Evolutionary conservation across 768 basidiomycete genomes (phyloP).

Genomic region (Termitomyces sp.): DNA sequence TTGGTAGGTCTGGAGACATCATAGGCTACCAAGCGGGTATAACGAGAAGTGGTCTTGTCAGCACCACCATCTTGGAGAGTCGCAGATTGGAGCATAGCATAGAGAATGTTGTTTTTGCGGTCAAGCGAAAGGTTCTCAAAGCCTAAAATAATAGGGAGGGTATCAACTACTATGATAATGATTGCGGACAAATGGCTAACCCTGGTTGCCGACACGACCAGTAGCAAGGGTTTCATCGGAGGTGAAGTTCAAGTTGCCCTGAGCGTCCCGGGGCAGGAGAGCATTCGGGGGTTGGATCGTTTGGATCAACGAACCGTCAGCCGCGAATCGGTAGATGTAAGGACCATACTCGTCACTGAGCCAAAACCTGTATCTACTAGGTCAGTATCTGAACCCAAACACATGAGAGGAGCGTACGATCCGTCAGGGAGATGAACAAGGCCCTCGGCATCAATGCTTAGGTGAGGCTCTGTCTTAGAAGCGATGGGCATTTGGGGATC

Average conservation of each 20-base stretch:
- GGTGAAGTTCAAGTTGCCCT: constrained; percentile 54
- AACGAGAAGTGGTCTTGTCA: constrained; percentile 41
- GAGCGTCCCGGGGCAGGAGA: constrained; percentile 41
- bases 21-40: constrained; percentile 56
- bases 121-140: constrained; percentile 59
- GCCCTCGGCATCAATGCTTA: constrained; percentile 58
- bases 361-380: constrained; percentile 42
- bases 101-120: constrained; percentile 43
- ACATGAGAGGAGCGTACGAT: constrained; percentile 32
- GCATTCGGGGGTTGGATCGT: constrained; percentile 58
- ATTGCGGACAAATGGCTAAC: constrained; percentile 18
- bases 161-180: not conserved
- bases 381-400: not conserved
- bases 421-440: constrained; percentile 56
- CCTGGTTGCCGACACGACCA: constrained; percentile 55
- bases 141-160: constrained; percentile 35
- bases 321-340: constrained; percentile 54
- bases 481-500: constrained; percentile 48
- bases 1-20: constrained; percentile 35
- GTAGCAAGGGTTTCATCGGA: constrained; percentile 42
- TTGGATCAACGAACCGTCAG: constrained; percentile 44
- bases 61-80: constrained; percentile 58
- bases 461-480: constrained; percentile 35
- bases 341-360: constrained; percentile 69
- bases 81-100: constrained; percentile 61